A percentile compares a stretch with the other conserved stretches of the same genome.
Evolutionary conservation across 73 alveolate species (phyloP).

Genomic region (Diophrys sp.): DNA sequence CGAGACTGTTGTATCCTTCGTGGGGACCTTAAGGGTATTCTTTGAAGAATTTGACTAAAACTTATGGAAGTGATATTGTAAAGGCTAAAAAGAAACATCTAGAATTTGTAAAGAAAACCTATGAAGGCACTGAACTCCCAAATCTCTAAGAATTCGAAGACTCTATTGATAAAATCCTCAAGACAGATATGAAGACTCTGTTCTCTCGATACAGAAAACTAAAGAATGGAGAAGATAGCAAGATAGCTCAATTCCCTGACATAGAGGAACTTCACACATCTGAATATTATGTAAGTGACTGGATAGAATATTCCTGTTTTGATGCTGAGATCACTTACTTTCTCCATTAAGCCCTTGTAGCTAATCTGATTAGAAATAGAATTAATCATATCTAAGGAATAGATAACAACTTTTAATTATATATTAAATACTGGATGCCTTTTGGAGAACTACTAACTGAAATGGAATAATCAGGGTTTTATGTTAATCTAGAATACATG

Average conservation of each 20-base stretch:
- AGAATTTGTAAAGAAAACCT: conserved; percentile 13
- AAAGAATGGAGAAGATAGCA: conserved; percentile 69
- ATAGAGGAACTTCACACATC: conserved; percentile 76
- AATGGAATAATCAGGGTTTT: conserved; percentile 84
- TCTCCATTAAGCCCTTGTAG: conserved; percentile 51
- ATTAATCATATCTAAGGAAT: conserved; percentile 46
- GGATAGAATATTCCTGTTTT: conserved; percentile 84
- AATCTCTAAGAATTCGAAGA: conserved; percentile 19
- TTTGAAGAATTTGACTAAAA: conserved; percentile 56
- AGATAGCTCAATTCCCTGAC: conserved; percentile 71
- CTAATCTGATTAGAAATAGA: conserved; percentile 10
- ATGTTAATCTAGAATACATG: conserved; percentile 66
- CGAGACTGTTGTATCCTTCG: conserved; percentile 87
- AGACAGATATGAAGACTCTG: conserved; percentile 60
- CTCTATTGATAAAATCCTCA: conserved; percentile 26
- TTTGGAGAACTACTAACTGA: conserved; percentile 88
- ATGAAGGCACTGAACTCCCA: conserved; percentile 4
- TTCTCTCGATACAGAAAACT: conserved; percentile 67
- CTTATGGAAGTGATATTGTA: conserved; percentile 60
- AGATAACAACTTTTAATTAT: conserved; percentile 59
- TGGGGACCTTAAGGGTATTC: conserved; percentile 69
- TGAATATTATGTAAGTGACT: conserved; percentile 47
- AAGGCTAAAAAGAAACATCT: conserved; percentile 35
- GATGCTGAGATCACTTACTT: conserved; percentile 87
- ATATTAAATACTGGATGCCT: conserved; percentile 81